Conservation (phyloP, 2,329 filamentous ascomycete species). For the Diatrype stigma region DNA sequence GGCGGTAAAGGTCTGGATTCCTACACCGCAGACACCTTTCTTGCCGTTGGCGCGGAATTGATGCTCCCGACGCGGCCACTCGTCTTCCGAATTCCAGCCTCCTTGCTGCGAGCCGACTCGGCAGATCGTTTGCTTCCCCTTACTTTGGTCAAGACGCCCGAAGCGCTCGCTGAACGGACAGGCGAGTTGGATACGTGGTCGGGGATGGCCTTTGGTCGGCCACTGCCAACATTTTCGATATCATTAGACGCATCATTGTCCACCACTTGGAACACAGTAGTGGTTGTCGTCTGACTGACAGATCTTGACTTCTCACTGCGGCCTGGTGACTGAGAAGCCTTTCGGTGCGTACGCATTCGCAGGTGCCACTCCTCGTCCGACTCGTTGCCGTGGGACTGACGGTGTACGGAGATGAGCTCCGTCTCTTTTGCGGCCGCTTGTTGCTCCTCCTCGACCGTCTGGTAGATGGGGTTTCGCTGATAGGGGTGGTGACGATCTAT, state of each 20-base stretch:
- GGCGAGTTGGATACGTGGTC: slow-evolving; percentile 46
- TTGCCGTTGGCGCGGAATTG: slow-evolving; percentile 40
- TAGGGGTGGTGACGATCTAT: slow-evolving; percentile 74
- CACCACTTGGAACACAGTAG: slow-evolving; percentile 61
- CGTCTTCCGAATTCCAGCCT: slow-evolving; percentile 58
- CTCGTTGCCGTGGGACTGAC: slow-evolving; percentile 59
- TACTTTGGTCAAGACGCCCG: slow-evolving; percentile 59
- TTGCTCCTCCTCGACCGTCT: slow-evolving; percentile 45
- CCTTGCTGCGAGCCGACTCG: slow-evolving; percentile 48
- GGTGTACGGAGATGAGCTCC: slow-evolving; percentile 58
- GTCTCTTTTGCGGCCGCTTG: slow-evolving; percentile 51
- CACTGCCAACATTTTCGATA: slow-evolving; percentile 63
- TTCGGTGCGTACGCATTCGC: slow-evolving; percentile 65
- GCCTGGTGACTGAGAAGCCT: slow-evolving; percentile 59
- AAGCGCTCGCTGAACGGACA: slow-evolving; percentile 47
- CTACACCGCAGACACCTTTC: slow-evolving; percentile 51
- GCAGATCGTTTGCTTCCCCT: slow-evolving; percentile 55
- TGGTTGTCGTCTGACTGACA: slow-evolving; percentile 70
- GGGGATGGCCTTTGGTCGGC: slow-evolving; percentile 51
- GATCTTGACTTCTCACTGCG: slow-evolving; percentile 62
- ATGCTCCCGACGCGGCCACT: slow-evolving; percentile 62
- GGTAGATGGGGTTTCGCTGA: slow-evolving; percentile 49
- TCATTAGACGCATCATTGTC: slow-evolving; percentile 68
- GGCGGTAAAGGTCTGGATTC: slow-evolving; percentile 11
- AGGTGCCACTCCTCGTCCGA: slow-evolving; percentile 81